phyloP scores from a whole-genome alignment of 331 rosid species.

The Phaseolus coccineus region DNA sequence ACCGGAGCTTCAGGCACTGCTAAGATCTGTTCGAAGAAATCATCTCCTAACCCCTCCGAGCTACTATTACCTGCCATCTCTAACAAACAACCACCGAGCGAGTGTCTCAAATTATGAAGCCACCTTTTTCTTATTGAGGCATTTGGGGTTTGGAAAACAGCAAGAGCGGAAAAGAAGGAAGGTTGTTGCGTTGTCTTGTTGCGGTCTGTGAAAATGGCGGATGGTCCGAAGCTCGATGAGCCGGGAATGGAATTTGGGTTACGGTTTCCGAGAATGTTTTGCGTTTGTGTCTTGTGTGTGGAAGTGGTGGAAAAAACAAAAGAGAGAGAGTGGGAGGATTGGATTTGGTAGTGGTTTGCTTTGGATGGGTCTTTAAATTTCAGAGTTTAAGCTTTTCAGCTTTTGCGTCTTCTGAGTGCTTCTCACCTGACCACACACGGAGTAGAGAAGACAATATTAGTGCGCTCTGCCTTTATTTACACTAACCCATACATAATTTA shows the following conservation, averaged over 20 bases:
- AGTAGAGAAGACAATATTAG: background rate
- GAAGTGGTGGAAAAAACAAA: background rate
- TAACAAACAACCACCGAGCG: no score
- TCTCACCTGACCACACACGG: no score
- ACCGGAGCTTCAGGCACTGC: slow-evolving; percentile 55
- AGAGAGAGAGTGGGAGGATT: background rate
- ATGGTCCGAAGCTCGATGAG: slow-evolving; percentile 59
- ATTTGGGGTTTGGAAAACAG: slow-evolving; percentile 24
- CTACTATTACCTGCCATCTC: slow-evolving; percentile 74
- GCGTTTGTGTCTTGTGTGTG: background rate
- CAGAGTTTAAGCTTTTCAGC: slow-evolving; percentile 43
- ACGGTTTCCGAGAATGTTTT: slow-evolving; percentile 46
- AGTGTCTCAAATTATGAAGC: background rate
- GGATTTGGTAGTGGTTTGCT: background rate
- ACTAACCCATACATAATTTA: background rate
- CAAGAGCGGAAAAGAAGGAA: slow-evolving; percentile 37
- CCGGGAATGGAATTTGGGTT: slow-evolving; percentile 51
- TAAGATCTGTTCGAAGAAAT: slow-evolving; percentile 90
- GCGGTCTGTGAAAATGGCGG: slow-evolving; percentile 49
- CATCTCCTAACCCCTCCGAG: slow-evolving; percentile 79
- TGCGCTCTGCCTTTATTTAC: slow-evolving; percentile 40
- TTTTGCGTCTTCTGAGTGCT: slow-evolving; percentile 25
- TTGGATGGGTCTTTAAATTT: slow-evolving; percentile 4
- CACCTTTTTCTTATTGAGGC: slow-evolving; percentile 10
- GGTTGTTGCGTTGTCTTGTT: slow-evolving; percentile 4